Evolutionary conservation across 2,329 filamentous ascomycete genomes (phyloP).

Genomic region (Fusarium sp.): DNA sequence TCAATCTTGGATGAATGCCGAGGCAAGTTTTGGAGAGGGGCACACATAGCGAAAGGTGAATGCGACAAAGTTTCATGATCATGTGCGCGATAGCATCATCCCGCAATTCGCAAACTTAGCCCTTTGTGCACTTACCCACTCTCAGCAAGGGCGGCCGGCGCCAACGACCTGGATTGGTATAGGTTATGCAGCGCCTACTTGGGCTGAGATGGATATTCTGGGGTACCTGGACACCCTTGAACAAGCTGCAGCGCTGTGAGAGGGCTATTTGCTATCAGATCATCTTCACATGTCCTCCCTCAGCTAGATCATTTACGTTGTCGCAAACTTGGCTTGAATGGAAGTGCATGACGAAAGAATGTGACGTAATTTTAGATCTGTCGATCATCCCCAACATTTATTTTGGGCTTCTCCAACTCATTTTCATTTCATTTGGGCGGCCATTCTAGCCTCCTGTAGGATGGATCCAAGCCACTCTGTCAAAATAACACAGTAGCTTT

Average conservation of each 20-base stretch:
- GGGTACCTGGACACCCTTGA: background rate
- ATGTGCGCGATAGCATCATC: background rate
- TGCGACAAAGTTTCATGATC: background rate
- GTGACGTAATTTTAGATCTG: background rate
- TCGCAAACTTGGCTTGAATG: background rate
- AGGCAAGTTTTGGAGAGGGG: background rate
- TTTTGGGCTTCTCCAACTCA: no score
- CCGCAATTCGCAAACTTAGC: conserved; percentile 1
- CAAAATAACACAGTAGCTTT: no score
- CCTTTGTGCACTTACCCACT: background rate
- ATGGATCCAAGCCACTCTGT: no score
- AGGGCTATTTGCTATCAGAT: background rate
- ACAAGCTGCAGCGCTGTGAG: background rate
- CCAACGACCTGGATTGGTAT: background rate
- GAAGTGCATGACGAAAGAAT: background rate
- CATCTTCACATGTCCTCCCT: background rate
- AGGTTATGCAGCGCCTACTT: background rate
- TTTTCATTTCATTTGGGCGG: no score
- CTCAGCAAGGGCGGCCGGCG: background rate
- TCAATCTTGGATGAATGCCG: background rate
- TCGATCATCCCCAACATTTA: background rate
- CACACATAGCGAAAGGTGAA: background rate
- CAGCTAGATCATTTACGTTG: background rate
- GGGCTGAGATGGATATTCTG: background rate
- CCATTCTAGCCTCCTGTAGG: no score